Base-by-base conservation (phyloP, 140 eudicot genomes). In the Stevia rebaudiana region DNA sequence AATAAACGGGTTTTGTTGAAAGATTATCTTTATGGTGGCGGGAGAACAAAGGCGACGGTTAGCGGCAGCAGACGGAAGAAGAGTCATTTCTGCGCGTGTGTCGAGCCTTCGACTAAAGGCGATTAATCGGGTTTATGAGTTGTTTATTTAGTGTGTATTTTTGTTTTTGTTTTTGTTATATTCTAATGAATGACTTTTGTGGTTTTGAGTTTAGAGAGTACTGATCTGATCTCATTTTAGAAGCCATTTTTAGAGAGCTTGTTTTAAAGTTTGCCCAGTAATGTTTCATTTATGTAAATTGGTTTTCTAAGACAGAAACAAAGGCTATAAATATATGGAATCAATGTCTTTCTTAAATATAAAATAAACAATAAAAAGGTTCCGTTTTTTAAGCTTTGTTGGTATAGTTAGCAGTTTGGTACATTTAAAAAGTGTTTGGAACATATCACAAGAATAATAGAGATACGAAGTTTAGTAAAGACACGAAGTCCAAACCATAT, bases 1-100 rank as follows among this genome's bases (percentile, higher is more conserved):
- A 85, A 73, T 31, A 74, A 91, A 60, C 80, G 95, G 35, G 84
- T 92, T 36, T 79, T 82, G 11, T 79, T 92, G 22, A 68, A 79
- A 39, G 98, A 92, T 42, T 92, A 87, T 78, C 84, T 92, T 13
- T 87, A 92, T 7, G 92, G 91, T 3, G 95, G 82, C 0, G 76
- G 69, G 17, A 77, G 82, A 72, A 68, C 74, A 0, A 77, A 66
- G 28, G 61, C 82, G 0, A 66, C 67, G 0, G 57, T 72, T 22
- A 65, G 73, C 19, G n/a, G 64, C 19, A 19, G 64, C 31, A 76
- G 87, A 76, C 75, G 83, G 53, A 91, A 85, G 82, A 87, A 81
- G 63, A 67, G 74, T 4, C 77, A 74, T 31, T 88, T 92, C 64
- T 92, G 98, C 54, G 89, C 84, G 13, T 92, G 98, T 54, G 87